A percentile compares a stretch with the other conserved stretches of the same genome.
Evolutionary conservation across 768 basidiomycete species (phyloP).

Genomic region (Agaricus blazei): DNA sequence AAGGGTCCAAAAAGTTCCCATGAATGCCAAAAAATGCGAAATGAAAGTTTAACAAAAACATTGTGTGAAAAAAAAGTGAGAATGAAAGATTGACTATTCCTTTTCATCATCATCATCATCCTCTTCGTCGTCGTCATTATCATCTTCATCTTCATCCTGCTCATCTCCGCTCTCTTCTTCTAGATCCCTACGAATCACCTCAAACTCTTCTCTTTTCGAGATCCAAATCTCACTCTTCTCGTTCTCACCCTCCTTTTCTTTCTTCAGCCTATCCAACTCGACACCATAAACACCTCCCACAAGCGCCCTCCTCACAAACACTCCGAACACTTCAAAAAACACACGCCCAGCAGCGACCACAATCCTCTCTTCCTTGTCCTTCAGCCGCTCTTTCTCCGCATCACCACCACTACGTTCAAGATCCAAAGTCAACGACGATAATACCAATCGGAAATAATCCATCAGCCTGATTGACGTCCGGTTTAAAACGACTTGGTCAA

Average conservation of each 20-base stretch:
- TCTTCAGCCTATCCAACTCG: background rate
- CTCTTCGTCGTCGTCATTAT: background rate
- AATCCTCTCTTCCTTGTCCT: conserved; percentile 25
- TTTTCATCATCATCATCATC: conserved; percentile 7
- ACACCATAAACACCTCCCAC: conserved; percentile 67
- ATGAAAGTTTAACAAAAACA: background rate
- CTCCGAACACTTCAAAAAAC: conserved; percentile 59
- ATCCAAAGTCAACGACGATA: background rate
- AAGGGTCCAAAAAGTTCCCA: too few relatives aligned
- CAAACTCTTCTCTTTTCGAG: background rate
- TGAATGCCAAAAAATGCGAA: too few relatives aligned
- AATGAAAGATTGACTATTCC: background rate
- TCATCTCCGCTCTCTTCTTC: conserved; percentile 16
- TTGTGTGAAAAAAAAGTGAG: background rate
- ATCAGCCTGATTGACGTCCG: background rate
- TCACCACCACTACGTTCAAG: conserved; percentile 1
- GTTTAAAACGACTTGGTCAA: conserved; percentile 35
- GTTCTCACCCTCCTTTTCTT: conserved; percentile 2
- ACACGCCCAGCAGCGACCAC: conserved; percentile 46
- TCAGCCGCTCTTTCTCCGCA: conserved; percentile 14
- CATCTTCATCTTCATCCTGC: conserved; percentile 13
- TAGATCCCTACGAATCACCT: conserved; percentile 9
- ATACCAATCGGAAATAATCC: background rate
- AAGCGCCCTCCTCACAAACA: conserved; percentile 65
- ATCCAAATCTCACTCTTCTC: conserved; percentile 3